Percentiles rank a stretch among this genome's conserved stretches.
Conservation (phyloP, 2,329 filamentous ascomycete species). For the Colletotrichum zoysiae region DNA sequence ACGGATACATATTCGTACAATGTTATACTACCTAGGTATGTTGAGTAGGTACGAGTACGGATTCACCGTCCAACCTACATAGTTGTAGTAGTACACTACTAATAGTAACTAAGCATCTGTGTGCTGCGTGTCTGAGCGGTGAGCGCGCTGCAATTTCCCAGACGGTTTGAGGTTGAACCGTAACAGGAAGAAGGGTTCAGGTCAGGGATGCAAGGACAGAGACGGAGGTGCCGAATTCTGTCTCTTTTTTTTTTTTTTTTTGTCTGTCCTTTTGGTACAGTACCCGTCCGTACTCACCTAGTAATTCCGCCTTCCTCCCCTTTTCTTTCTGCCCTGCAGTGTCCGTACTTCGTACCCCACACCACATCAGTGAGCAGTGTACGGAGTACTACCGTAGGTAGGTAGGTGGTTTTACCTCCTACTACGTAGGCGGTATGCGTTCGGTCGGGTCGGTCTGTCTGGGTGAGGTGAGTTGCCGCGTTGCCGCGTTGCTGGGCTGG, state of each 20-base stretch:
- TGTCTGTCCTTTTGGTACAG: background rate
- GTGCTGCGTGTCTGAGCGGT: conserved; percentile 24
- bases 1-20: too few species aligned
- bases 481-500: background rate
- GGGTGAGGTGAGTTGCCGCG: conserved; percentile 18
- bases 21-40: too few species aligned
- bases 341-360: too few species aligned
- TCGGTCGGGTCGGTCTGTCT: background rate
- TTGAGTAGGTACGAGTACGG: background rate
- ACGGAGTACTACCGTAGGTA: background rate
- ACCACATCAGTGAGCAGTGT: background rate
- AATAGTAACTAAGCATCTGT: background rate
- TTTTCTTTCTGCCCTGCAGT: background rate
- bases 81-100: too few species aligned
- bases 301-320: background rate
- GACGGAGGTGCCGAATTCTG: conserved; percentile 32
- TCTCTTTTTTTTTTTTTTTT: background rate
- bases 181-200: conserved; percentile 13
- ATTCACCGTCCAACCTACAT: background rate
- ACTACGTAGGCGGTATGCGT: background rate
- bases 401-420: background rate
- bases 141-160: conserved; percentile 39
- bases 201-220: background rate
- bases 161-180: conserved; percentile 39
- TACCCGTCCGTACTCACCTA: too few species aligned